Conservation (phyloP, 495 filamentous ascomycete genomes). For the Aspergillus panamensis region DNA sequence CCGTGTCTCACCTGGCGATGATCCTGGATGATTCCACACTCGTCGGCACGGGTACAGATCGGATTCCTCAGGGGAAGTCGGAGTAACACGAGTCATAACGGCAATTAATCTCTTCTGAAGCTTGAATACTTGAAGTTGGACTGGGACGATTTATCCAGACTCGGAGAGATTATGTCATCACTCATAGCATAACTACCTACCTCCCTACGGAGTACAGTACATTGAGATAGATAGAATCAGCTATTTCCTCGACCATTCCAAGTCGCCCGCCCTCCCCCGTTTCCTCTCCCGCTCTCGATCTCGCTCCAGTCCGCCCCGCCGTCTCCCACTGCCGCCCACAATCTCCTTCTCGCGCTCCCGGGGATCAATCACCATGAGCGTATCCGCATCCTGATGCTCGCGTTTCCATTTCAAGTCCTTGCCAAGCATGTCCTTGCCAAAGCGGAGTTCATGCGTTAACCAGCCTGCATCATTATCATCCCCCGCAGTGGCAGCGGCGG, state of each 20-base stretch:
- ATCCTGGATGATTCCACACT: no score
- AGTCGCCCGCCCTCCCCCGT: conserved; percentile 30
- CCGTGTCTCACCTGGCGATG: no score
- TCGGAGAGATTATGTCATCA: no score
- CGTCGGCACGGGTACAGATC: no score
- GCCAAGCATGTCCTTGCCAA: conserved; percentile 84
- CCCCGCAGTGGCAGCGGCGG: conserved; percentile 30
- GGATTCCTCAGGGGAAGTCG: no score
- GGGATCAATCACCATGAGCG: conserved; percentile 93
- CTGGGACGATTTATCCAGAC: no score
- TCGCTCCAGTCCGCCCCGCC: conserved; percentile 30
- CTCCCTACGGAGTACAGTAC: no score
- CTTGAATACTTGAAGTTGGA: no score
- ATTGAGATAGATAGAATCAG: no score
- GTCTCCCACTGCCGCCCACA: conserved; percentile 20
- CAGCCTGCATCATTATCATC: conserved; percentile 62
- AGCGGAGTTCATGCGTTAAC: conserved; percentile 72
- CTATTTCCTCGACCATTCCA: conserved; percentile 33
- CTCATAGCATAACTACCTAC: no score
- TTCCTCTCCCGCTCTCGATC: conserved; percentile 44
- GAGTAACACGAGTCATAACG: no score
- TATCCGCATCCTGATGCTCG: conserved; percentile 81
- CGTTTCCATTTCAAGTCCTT: conserved; percentile 90
- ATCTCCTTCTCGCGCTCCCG: conserved; percentile 76
- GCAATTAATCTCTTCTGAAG: no score